Conservation (phyloP, 1,139 yeast genomes). For the Spathaspora sp. region DNA sequence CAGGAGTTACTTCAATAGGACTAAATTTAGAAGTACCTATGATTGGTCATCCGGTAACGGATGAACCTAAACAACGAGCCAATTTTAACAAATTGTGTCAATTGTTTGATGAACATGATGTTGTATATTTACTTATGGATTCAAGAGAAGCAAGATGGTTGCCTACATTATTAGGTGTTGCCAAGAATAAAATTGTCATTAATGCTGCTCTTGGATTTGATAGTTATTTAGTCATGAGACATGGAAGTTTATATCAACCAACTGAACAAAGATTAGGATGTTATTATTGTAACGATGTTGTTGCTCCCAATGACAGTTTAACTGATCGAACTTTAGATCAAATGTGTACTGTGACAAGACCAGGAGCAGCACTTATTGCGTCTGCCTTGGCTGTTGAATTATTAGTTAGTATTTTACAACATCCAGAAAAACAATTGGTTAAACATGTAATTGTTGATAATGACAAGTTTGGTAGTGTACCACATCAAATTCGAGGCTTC, state of each 20-base stretch:
- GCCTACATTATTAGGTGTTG: constrained; percentile 79
- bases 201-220: constrained; percentile 97
- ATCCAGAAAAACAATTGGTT: constrained; percentile 51
- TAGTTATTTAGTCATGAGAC: constrained; percentile 89
- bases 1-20: constrained; percentile 69
- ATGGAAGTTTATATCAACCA: constrained; percentile 50
- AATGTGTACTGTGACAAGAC: constrained; percentile 97
- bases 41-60: constrained; percentile 85
- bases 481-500: constrained; percentile 91
- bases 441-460: constrained; percentile 23
- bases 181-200: constrained; percentile 67
- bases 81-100: constrained; percentile 53
- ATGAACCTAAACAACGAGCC: constrained; percentile 46
- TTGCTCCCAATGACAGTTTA: constrained; percentile 86
- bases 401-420: constrained; percentile 72
- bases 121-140: constrained; percentile 79
- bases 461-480: constrained; percentile 64
- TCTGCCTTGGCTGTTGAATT: constrained; percentile 86
- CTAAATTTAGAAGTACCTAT: constrained; percentile 76
- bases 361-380: constrained; percentile 91
- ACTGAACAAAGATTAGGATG: constrained; percentile 65
- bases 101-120: constrained; percentile 72
- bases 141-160: constrained; percentile 96
- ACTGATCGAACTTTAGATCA: constrained; percentile 88
- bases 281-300: constrained; percentile 92